Evolutionary conservation across 2,329 filamentous ascomycete species (phyloP), one percentile per base, ranked within the genome.

Genomic region (Chrysoporthe austroafricana): DNA sequence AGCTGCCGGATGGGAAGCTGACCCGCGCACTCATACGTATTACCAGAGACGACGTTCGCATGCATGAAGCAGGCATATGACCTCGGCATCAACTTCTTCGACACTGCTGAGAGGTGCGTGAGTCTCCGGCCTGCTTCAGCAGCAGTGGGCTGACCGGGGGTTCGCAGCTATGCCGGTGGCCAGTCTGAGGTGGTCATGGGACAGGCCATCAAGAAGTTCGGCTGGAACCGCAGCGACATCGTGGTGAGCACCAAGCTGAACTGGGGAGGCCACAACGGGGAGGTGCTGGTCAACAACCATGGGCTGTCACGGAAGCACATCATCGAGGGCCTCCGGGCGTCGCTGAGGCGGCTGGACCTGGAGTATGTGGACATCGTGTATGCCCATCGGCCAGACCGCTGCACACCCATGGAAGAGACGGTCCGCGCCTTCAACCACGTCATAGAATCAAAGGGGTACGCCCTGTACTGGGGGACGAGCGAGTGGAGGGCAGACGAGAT

Each of bases 401-500:
- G 86, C 59, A 91, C 88, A 0, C 90, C 90, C 0, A 90, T 92
- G 81, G 88, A 91, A 76, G 90, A 92, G 79, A 87, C 85, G 7
- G 89, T 92, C 8, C 84, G 89, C 66, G 89, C 86, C 26, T 92
- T 92, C 81, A 91, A 91, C 80, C 82, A 90, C 74, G 80, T 91
- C 48, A 91, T 93, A 74, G 83, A 89, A n/a, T 66, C 66, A 73
- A 83, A 83, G 8, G 90, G 90, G 66, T 88, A 90, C 79, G 87
- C 88, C 1, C 84, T 91, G 71, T 91, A 91, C 81, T 91, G 90
- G 89, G 89, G 89, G 50, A 91, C 89, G 0, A 90, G 87, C 1
- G 88, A 91, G 76, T 91, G 89, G 89, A 83, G 82, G 66, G 88
- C 89, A n/a, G 84, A 87, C 71, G 88, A 91, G 79, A 91, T 91